Conservation (phyloP, 768 basidiomycete genomes). For the Xerocomellus amylosporus region DNA sequence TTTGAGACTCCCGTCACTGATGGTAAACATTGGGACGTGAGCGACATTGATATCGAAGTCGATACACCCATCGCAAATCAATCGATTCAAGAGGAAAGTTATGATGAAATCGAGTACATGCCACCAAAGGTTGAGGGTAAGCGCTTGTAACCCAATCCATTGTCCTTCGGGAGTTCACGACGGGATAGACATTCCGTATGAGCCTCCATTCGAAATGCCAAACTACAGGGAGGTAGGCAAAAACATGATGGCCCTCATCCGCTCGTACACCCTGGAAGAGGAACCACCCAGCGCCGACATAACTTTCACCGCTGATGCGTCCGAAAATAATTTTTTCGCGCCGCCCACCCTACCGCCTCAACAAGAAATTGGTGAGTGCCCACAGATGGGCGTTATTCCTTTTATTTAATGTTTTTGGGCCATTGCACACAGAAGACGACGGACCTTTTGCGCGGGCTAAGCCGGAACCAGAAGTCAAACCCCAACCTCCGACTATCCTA, state of each 20-base stretch:
- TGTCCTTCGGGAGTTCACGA: slow-evolving; percentile 2
- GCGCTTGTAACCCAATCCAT: slow-evolving; percentile 14
- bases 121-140: slow-evolving; percentile 50
- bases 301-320: slow-evolving; percentile 20
- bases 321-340: slow-evolving; percentile 24
- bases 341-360: slow-evolving; percentile 15
- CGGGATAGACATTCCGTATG: slow-evolving; percentile 39
- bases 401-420: not conserved
- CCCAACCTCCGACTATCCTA: not conserved
- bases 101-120: slow-evolving; percentile 55
- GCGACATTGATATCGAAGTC: slow-evolving; percentile 47
- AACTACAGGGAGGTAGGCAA: slow-evolving; percentile 44
- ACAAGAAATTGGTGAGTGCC: slow-evolving; percentile 24
- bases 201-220: slow-evolving; percentile 49
- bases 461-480: slow-evolving; percentile 5
- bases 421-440: slow-evolving; percentile 24
- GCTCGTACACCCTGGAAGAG: slow-evolving; percentile 36
- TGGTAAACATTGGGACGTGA: slow-evolving; percentile 76
- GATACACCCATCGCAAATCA: slow-evolving; percentile 22
- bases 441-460: slow-evolving; percentile 25
- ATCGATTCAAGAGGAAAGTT: slow-evolving; percentile 31
- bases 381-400: not conserved
- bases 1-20: slow-evolving; percentile 67
- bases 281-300: slow-evolving; percentile 15
- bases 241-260: slow-evolving; percentile 36